A percentile compares a stretch with the other conserved stretches of the same genome.
These are phyloP conservation scores for Azolla pinnata DNA, from an alignment of 75 land plant species.

Conservation along the genomic window DNA sequence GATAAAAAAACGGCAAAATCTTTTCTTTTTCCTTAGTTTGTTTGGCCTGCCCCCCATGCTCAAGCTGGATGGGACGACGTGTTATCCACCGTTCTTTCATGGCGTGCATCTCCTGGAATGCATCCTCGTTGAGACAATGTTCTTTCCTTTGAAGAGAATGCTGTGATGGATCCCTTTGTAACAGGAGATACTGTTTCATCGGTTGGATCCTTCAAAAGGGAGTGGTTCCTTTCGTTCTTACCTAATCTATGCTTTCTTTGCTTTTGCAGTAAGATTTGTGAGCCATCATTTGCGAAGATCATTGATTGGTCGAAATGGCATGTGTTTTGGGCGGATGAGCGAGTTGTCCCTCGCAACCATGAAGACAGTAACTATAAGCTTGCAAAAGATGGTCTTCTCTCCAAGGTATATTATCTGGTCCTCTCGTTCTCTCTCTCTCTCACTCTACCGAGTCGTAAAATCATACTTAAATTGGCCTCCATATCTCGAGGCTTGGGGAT, in stretches of 20 bases:
- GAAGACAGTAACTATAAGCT: constrained; percentile 73
- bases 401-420: constrained; percentile 37
- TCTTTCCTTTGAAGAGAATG: no score
- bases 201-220: no score
- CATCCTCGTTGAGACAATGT: no score
- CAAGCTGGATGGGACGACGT: background rate
- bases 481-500: no score
- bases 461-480: no score
- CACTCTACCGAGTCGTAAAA: no score
- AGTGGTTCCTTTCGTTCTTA: background rate
- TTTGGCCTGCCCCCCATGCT: background rate
- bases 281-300: constrained; percentile 55
- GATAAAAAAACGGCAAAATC: no score
- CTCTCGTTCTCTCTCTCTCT: no score
- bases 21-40: background rate
- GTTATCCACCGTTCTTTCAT: background rate
- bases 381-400: constrained; percentile 47
- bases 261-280: constrained; percentile 44
- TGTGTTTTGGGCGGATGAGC: constrained; percentile 79
- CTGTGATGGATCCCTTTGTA: no score
- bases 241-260: no score
- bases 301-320: constrained; percentile 83
- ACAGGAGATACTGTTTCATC: no score
- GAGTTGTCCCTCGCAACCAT: constrained; percentile 66
- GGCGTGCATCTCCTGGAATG: background rate